A percentile compares a stretch with the other conserved stretches of the same genome.
Evolutionary conservation across 169 alveolate species (phyloP).

Genomic region (Eimeria necatrix): DNA sequence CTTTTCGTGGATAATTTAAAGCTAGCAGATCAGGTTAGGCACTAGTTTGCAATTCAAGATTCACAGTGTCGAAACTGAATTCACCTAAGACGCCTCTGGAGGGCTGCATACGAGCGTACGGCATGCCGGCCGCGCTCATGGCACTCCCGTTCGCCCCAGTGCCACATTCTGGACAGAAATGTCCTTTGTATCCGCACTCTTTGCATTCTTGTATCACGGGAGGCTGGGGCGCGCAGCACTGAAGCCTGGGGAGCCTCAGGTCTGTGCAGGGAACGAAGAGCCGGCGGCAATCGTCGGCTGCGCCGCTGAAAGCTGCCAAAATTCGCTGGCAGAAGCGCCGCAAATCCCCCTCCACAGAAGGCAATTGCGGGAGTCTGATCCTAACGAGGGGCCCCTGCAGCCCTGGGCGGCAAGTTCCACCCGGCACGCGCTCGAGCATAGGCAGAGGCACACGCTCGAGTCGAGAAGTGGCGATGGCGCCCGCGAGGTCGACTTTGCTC

Average conservation of each 20-base stretch:
- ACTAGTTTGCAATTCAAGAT: not conserved
- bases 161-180: conserved; percentile 71
- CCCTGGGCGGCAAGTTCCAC: conserved; percentile 9
- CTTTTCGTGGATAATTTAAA: not conserved
- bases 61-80: not conserved
- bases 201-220: conserved; percentile 56
- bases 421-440: conserved; percentile 69
- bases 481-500: conserved; percentile 66
- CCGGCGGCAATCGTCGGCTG: conserved; percentile 73
- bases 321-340: conserved; percentile 54
- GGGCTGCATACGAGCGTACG: conserved; percentile 44
- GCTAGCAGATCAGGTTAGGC: not conserved
- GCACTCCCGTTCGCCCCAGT: conserved; percentile 25
- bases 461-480: conserved; percentile 70
- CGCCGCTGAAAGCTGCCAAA: conserved; percentile 56
- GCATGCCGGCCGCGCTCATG: conserved; percentile 1
- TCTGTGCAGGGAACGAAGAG: conserved; percentile 49
- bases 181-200: conserved; percentile 66
- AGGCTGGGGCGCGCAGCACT: conserved; percentile 54
- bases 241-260: conserved; percentile 40
- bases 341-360: conserved; percentile 63
- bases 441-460: conserved; percentile 72
- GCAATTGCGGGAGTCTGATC: conserved; percentile 40
- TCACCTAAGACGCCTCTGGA: conserved; percentile 64
- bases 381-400: conserved; percentile 52